These are phyloP conservation scores for Alloascoidea hylecoeti DNA, from an alignment of 805 yeast species.

Conservation along the genomic window DNA sequence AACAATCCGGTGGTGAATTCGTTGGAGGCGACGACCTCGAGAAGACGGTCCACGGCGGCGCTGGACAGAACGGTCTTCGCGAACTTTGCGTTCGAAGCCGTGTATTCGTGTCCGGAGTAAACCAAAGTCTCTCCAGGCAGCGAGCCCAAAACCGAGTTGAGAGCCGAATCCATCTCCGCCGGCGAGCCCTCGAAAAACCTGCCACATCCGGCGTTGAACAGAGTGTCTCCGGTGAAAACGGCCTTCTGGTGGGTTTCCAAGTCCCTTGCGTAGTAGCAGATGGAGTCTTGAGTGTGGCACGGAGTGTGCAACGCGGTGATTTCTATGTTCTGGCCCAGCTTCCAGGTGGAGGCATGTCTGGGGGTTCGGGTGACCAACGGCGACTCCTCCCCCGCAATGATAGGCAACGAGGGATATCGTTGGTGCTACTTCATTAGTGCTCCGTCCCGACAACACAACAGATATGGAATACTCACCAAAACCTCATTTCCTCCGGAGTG, in stretches of 20 bases:
- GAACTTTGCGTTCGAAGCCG: conserved; percentile 67
- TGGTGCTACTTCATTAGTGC: conserved; percentile 9
- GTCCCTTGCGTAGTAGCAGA: conserved; percentile 73
- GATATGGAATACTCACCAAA: conserved; percentile 9
- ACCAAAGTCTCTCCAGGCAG: conserved; percentile 63
- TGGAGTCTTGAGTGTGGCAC: conserved; percentile 94
- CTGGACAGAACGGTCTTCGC: conserved; percentile 48
- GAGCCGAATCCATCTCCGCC: conserved; percentile 60
- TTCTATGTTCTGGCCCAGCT: conserved; percentile 48
- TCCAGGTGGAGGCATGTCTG: conserved; percentile 40
- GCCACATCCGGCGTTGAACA: conserved; percentile 92
- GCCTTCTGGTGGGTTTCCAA: conserved; percentile 45
- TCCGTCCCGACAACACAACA: conserved; percentile 10
- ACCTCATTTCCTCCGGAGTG: conserved; percentile 78
- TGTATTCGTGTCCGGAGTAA: conserved; percentile 95
- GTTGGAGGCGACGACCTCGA: conserved; percentile 31
- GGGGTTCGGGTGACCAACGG: conserved; percentile 66
- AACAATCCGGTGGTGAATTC: conserved; percentile 78
- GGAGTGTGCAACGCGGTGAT: conserved; percentile 88
- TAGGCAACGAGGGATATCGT: conserved; percentile 33
- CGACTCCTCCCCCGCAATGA: conserved; percentile 77
- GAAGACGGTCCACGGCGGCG: conserved; percentile 38
- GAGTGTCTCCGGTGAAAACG: conserved; percentile 92
- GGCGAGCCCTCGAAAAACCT: conserved; percentile 91
- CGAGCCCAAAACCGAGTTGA: conserved; percentile 39